phyloP scores from a whole-genome alignment of 495 filamentous ascomycete species.

The Bathelium albidoporum region DNA sequence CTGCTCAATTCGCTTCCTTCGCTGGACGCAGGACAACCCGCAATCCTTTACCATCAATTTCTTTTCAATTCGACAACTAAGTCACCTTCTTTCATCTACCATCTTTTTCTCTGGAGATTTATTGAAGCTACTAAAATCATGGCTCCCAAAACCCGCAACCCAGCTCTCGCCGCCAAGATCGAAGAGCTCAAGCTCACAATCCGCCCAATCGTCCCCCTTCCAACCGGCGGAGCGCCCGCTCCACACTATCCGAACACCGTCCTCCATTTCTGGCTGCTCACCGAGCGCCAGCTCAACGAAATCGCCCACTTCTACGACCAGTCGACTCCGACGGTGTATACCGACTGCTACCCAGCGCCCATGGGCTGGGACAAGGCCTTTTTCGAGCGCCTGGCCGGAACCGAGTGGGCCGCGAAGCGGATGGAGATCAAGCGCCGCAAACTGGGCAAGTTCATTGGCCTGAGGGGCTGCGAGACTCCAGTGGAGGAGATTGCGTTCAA shows the following conservation, averaged over 20 bases:
- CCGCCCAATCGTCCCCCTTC: constrained; percentile 47
- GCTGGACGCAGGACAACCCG: constrained; percentile 8
- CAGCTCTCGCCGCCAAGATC: constrained; percentile 23
- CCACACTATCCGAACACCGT: constrained; percentile 56
- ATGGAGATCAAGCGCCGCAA: constrained; percentile 31
- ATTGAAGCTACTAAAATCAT: background rate
- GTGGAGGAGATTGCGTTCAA: constrained; percentile 26
- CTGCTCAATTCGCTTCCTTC: background rate
- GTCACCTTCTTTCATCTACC: too few species aligned
- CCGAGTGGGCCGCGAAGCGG: constrained; percentile 16
- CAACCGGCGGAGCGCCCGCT: constrained; percentile 45
- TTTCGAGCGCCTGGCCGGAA: constrained; percentile 14
- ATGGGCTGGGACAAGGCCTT: constrained; percentile 35
- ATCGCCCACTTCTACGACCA: constrained; percentile 74
- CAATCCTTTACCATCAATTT: background rate
- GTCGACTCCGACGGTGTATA: constrained; percentile 43
- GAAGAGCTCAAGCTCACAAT: constrained; percentile 35
- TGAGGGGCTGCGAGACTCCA: constrained; percentile 33
- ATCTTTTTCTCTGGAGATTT: background rate
- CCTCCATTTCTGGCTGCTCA: constrained; percentile 65
- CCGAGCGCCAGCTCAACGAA: constrained; percentile 54
- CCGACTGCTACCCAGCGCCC: constrained; percentile 51
- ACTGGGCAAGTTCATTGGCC: constrained; percentile 35
- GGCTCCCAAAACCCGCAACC: constrained; percentile 19
- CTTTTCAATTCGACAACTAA: background rate